Percentiles rank a stretch among this genome's conserved stretches.
Evolutionary conservation across 2,329 filamentous ascomycete genomes (phyloP).

Genomic region (Huntiella moniliformis): DNA sequence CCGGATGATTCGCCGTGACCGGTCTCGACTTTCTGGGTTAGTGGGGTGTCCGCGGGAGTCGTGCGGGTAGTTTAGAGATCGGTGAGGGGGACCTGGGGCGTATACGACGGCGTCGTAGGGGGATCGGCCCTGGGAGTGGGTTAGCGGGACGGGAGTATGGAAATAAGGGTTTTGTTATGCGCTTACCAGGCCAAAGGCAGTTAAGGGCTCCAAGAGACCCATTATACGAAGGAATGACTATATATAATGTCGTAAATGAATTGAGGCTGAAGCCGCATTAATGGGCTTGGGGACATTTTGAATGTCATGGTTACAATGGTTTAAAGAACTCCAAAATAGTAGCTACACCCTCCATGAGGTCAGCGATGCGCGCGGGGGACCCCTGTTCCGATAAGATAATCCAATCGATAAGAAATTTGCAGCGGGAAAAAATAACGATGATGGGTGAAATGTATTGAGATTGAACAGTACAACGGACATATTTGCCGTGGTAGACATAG

Average conservation of each 20-base stretch:
- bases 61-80: constrained; percentile 27
- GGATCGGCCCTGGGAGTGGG: constrained; percentile 30
- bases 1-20: constrained; percentile 38
- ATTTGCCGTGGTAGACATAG: too few relatives aligned
- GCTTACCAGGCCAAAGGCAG: constrained; percentile 36
- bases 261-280: neutral
- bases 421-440: constrained; percentile 11
- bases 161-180: constrained; percentile 1
- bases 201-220: constrained; percentile 36
- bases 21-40: constrained; percentile 33
- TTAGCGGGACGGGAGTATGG: neutral
- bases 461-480: too few relatives aligned
- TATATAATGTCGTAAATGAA: too few relatives aligned
- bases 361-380: neutral
- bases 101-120: constrained; percentile 39
- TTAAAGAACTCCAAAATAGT: too few relatives aligned
- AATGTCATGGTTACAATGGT: too few relatives aligned
- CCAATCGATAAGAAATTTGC: constrained; percentile 12
- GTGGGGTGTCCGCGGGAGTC: constrained; percentile 36
- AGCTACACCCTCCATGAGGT: neutral
- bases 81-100: constrained; percentile 27
- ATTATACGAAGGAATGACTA: constrained; percentile 17
- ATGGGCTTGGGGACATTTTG: neutral
- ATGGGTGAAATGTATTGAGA: too few relatives aligned
- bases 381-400: constrained; percentile 9